Evolutionary conservation across 306 rosid species (phyloP), one percentile per base, ranked within the genome.

Genomic region (Dalbergia oliveri): DNA sequence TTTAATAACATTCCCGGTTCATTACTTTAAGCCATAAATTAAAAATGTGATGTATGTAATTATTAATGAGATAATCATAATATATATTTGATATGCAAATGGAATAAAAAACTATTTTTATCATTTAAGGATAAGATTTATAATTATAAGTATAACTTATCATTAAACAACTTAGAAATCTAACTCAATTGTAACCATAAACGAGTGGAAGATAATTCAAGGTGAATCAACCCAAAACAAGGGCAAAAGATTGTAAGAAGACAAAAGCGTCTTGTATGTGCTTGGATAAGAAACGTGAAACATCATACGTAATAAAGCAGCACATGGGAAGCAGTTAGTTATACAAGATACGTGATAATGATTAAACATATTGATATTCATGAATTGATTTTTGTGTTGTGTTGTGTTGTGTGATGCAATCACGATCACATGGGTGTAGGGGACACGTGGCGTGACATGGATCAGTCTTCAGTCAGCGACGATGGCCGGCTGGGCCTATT

Each of bases 311-410:
- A 47, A 26, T 69, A 69, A 47, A 47, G 49, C 21, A 47, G 57
- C 57, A 47, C 73, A 47, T 69, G 73, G 41, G 59, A 45, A 47
- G 57, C 37, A 19, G 35, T 43, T 66, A 10, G n/a, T 41, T 41
- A 61, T 31, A 43, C 47, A 7, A 43, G 2, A 9, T 8, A 43
- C 11, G 8, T 37, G 7, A 37, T 5, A 26, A 26, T 26, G 31
- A 37, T 37, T 37, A 43, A 1, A 1, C 11, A 12, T 21, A 19
- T 3, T 56, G 3, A 18, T 18, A 6, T 7, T 56, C 7, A 58
- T 10, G 15, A 19, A 26, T 61, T 61, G 35, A 31, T 63, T 4
- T 63, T 14, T 41, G 5, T n/a, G 4, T 31, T 51, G 15, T 33
- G 31, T 15, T 8, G 11, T 31, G 67, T 13, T 13, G 73, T 7